Base-by-base conservation (phyloP, 2,329 filamentous ascomycete genomes). In the Cephalotrichum gorgonifer region DNA sequence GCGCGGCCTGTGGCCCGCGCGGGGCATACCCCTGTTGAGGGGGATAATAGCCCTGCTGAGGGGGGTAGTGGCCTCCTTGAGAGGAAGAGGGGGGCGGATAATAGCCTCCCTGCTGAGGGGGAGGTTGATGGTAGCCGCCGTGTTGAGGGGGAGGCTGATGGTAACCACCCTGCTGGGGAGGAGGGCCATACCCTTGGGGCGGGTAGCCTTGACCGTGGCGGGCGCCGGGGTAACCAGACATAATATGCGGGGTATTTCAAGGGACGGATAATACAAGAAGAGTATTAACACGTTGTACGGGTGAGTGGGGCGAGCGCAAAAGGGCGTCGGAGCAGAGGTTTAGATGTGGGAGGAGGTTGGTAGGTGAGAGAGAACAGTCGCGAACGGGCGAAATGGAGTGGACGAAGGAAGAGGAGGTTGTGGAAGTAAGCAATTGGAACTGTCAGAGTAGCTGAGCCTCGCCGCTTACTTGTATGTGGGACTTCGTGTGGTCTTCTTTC, bases 221-320 rank as follows among this genome's bases (percentile, higher is more conserved):
- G 17, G 41, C 20, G 28, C 47, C 47, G 28, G 47, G 47, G 41
- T 49, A 49, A 23, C 47, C 47, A 44, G 47, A 49, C 47, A 49
- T 49, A n/a, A 26, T 44, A 26, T 15, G 42, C 27, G 42, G 42
- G 27, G 42, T 27, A 30, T 44, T 25, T 7, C 25, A 20, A n/a
- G 42, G 25, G 23, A 30, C 22, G 22, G 22, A 6, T 25, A 4
- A 3, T 12, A 14, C 4, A 12, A 25, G 42, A 44, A 44, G 22
- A n/a, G n/a, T n/a, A n/a, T n/a, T n/a, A n/a, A n/a, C n/a, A n/a
- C n/a, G n/a, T n/a, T n/a, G n/a, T n/a, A n/a, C n/a, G n/a, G n/a
- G n/a, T n/a, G n/a, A n/a, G n/a, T n/a, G n/a, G n/a, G n/a, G n/a
- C n/a, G n/a, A n/a, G n/a, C 35, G 17, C n/a, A 39, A 20, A 20